phyloP scores from a whole-genome alignment of 2,329 filamentous ascomycete species.

The Ophiobolus disseminans region DNA sequence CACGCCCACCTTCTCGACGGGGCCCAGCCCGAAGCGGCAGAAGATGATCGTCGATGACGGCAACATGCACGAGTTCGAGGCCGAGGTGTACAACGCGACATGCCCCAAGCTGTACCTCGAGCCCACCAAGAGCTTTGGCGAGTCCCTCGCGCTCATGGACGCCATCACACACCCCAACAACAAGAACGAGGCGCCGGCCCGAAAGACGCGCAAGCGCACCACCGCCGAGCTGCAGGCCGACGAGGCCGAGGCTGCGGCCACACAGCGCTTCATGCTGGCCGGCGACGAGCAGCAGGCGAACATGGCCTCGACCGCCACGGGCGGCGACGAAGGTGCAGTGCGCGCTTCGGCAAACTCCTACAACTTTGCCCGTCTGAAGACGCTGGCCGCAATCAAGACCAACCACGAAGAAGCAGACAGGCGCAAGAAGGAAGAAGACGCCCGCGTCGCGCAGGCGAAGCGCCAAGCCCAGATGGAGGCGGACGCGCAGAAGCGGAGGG shows the following conservation, averaged over 20 bases:
- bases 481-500: slow-evolving; percentile 43
- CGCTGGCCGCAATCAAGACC: slow-evolving; percentile 81
- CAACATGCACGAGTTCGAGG: slow-evolving; percentile 77
- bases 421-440: slow-evolving; percentile 58
- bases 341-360: slow-evolving; percentile 78
- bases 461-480: slow-evolving; percentile 49
- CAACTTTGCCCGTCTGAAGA: slow-evolving; percentile 90
- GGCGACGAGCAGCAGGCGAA: slow-evolving; percentile 81
- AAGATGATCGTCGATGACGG: slow-evolving; percentile 78
- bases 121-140: slow-evolving; percentile 71
- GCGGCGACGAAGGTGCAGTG: slow-evolving; percentile 70
- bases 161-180: slow-evolving; percentile 79
- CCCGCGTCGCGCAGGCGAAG: slow-evolving; percentile 47
- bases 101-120: slow-evolving; percentile 78
- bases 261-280: slow-evolving; percentile 91
- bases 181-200: slow-evolving; percentile 75
- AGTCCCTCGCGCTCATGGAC: slow-evolving; percentile 75
- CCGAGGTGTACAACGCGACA: slow-evolving; percentile 75
- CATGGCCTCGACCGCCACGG: slow-evolving; percentile 62
- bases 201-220: slow-evolving; percentile 90
- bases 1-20: slow-evolving; percentile 63
- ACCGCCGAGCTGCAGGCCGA: slow-evolving; percentile 94
- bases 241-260: slow-evolving; percentile 86
- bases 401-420: slow-evolving; percentile 76
- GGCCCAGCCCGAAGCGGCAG: slow-evolving; percentile 72